Percentiles rank a stretch among this genome's conserved stretches.
phyloP scores from a whole-genome alignment of 2,329 filamentous ascomycete species.

The Epichloe typhina region DNA sequence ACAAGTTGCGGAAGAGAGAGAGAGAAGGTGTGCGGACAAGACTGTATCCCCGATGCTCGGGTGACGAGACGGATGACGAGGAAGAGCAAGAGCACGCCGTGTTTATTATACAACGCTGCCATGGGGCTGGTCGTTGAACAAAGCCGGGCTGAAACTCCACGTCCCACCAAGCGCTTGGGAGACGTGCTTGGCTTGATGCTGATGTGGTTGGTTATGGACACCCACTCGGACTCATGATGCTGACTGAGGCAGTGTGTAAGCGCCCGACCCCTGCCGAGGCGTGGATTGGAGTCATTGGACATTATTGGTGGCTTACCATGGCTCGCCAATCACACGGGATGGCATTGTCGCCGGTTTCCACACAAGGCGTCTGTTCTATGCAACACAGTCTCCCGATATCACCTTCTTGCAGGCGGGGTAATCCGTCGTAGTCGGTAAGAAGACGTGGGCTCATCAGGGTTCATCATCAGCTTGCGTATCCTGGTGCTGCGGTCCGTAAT shows the following conservation, averaged over 20 bases:
- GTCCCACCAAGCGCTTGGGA: not conserved
- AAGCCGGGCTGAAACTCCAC: not conserved
- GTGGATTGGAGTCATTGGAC: not conserved
- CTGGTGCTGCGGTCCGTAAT: too few relatives aligned
- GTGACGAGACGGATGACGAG: not conserved
- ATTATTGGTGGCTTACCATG: too few relatives aligned
- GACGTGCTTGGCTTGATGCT: not conserved
- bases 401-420: conserved; percentile 5
- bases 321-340: conserved; percentile 17
- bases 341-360: conserved; percentile 15
- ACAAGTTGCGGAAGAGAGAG: not conserved
- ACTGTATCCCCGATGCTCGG: not conserved
- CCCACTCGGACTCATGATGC: not conserved
- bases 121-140: too few relatives aligned
- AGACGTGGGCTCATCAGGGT: not conserved
- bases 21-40: not conserved
- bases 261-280: conserved; percentile 12
- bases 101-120: not conserved
- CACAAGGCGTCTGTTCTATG: conserved; percentile 19
- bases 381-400: conserved; percentile 5
- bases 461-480: not conserved
- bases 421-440: not conserved
- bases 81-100: not conserved
- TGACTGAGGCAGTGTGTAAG: conserved; percentile 10
- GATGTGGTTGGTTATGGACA: not conserved